Percentiles rank a stretch among this genome's conserved stretches.
phyloP scores from a whole-genome alignment of 1,284 basidiomycete genomes.

The Afroboletus lepidellus region DNA sequence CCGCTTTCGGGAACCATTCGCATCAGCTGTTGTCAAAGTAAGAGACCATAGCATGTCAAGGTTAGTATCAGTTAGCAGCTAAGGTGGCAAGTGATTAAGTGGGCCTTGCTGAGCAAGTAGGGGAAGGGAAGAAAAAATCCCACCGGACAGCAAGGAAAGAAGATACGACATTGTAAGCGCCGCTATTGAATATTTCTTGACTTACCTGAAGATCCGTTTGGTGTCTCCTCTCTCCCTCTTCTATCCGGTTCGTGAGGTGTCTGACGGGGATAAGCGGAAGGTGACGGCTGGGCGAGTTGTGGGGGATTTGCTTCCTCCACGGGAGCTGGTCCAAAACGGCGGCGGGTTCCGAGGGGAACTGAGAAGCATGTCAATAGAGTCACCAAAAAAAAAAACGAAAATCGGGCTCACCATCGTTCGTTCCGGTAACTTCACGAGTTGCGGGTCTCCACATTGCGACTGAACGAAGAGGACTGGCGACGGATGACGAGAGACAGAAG shows the following conservation, averaged over 20 bases:
- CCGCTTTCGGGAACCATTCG: constrained; percentile 85
- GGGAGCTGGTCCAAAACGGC: constrained; percentile 85
- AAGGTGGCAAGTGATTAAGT: constrained; percentile 43
- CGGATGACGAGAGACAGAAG: constrained; percentile 11
- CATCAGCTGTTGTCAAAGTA: constrained; percentile 54
- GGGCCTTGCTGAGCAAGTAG: constrained; percentile 33
- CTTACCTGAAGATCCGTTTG: constrained; percentile 61
- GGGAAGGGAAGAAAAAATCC: constrained; percentile 24
- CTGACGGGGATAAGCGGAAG: constrained; percentile 76
- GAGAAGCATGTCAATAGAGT: constrained; percentile 8
- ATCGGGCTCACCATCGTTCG: constrained; percentile 66
- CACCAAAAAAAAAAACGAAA: constrained; percentile 13
- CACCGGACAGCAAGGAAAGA: constrained; percentile 34
- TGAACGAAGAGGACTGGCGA: constrained; percentile 24
- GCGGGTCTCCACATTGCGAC: constrained; percentile 84
- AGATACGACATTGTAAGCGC: constrained; percentile 34
- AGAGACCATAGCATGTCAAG: constrained; percentile 41
- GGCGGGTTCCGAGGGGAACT: constrained; percentile 81
- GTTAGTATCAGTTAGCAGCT: constrained; percentile 61
- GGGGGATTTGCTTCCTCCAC: constrained; percentile 71
- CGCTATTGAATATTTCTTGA: constrained; percentile 30
- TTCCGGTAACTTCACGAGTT: constrained; percentile 77
- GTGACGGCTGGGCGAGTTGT: constrained; percentile 81
- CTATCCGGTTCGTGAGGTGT: constrained; percentile 56
- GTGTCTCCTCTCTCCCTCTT: constrained; percentile 60